Percentiles rank a stretch among this genome's conserved stretches.
Conservation (phyloP, 2,329 filamentous ascomycete species). For the Fusarium torulosum region DNA sequence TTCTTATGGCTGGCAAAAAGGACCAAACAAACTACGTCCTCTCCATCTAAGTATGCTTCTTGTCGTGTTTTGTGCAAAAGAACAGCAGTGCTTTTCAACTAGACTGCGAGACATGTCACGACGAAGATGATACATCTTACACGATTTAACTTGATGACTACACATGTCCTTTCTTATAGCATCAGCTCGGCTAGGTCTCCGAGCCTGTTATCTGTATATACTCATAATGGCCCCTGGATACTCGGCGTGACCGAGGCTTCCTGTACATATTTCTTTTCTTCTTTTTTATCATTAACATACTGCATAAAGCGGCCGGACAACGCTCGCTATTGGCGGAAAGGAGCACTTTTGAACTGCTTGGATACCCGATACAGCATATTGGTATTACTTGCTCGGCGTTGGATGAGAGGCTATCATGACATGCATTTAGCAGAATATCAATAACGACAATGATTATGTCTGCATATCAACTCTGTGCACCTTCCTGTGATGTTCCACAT, state of each 20-base stretch:
- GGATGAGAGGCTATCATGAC: constrained; percentile 46
- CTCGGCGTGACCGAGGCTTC: constrained; percentile 18
- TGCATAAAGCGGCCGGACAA: constrained; percentile 47
- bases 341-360: constrained; percentile 47
- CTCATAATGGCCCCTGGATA: constrained; percentile 26
- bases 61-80: constrained; percentile 14
- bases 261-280: constrained; percentile 42
- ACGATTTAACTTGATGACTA: constrained; percentile 40
- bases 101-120: constrained; percentile 34
- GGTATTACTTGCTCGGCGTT: constrained; percentile 48
- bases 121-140: constrained; percentile 37
- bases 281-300: constrained; percentile 26
- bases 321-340: constrained; percentile 41
- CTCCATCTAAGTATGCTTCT: constrained; percentile 67
- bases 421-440: constrained; percentile 44
- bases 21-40: constrained; percentile 82
- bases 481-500: background rate
- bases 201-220: constrained; percentile 42
- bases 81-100: constrained; percentile 10
- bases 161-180: constrained; percentile 26
- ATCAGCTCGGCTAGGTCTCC: constrained; percentile 31
- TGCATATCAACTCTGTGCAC: background rate
- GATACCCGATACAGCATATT: constrained; percentile 53
- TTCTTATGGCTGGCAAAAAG: constrained; percentile 86
- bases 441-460: constrained; percentile 42